Base-by-base conservation (phyloP, 805 yeast genomes). In the Starmerella davenportii region DNA sequence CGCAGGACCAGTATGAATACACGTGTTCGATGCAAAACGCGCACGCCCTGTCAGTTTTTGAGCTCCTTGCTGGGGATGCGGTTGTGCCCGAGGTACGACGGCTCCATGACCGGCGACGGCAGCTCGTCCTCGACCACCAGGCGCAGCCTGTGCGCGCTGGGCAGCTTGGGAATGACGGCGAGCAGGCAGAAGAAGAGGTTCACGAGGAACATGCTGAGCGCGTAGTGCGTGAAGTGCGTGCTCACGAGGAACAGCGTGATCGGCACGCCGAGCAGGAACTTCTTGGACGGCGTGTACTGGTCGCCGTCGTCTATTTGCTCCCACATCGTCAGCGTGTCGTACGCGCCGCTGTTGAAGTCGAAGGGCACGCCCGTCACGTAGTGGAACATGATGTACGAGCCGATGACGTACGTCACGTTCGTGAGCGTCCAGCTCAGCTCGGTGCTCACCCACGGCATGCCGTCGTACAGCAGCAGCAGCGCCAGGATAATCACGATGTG, bases 251-350 rank as follows among this genome's bases (percentile, higher is more conserved):
- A 87, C 52, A 90, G 65, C 5, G 73, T 75, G 46, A 90, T 79
- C 21, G 98, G 98, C n/a, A 90, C 95, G 36, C 80, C 74, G 62
- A 87, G 70, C 47, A 87, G 64, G 54, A 84, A 87, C 60, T 87
- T 87, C 65, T 90, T 85, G 29, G 94, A 76, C 11, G 98, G 98
- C 0, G 98, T 90, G 57, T 85, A 87, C 58, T 84, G 93, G 54
- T 84, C 95, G 42, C 96, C 98, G 52, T 85, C 75, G 57, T 80
- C 92, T 42, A 78, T 76, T 60, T 87, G 98, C 60, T 87, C 98
- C 98, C 98, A 87, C 95, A 87, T 82, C 18, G 95, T 90, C 48
- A 87, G 66, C 53, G 81, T 76, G 56, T 87, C 98, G 59, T 79
- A 90, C 0, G 95, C 96, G 32, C 98, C 98, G 30, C 79, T 76